Evolutionary conservation across 139 green algal genomes (phyloP), one percentile per base, ranked within the genome.

Genomic region (Chlorella ohadii): DNA sequence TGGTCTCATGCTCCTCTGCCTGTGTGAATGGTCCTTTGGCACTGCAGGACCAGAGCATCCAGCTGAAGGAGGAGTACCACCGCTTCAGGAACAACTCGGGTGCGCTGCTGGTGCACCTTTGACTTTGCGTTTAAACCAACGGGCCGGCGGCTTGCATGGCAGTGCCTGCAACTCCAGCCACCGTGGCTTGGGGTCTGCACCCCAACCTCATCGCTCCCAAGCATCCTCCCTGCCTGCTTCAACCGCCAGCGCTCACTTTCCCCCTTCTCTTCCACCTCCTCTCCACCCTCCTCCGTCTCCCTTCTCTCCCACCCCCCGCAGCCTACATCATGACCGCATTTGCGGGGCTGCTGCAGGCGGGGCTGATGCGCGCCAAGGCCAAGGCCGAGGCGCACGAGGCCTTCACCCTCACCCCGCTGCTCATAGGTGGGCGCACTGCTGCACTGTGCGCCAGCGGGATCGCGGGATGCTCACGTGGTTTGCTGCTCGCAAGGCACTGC

Each of bases 1-100:
- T n/a, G n/a, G n/a, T 28, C 61, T 33, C 23, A 33, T 31, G 61
- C 23, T n/a, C 23, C 33, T 20, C 2, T 28, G 20, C 61, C 61
- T 31, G 61, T n/a, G n/a, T n/a, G n/a, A n/a, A n/a, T n/a, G n/a
- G n/a, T n/a, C n/a, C n/a, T n/a, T n/a, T n/a, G n/a, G n/a, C n/a
- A 11, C 19, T 55, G 36, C 73, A 84, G 80, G 86, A 90, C 76
- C 72, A 90, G 71, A 86, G 66, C 56, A 79, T 82, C 34, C 66
- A 79, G 59, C 87, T 98, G 36, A 97, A 97, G 85, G 92, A 98
- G 83, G 95, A 99, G 85, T 99, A 99, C 87, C 94, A 98, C 77
- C 31, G 79, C 4, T 99, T 98, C 87, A 81, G 96, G 0, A 94
- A 95, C 88, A 80, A 82, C 41, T 85, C 74, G 5, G 78, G 78